These are phyloP conservation scores for Curvularia sp. DNA, from an alignment of 2,329 filamentous ascomycete genomes.

Conservation along the genomic window DNA sequence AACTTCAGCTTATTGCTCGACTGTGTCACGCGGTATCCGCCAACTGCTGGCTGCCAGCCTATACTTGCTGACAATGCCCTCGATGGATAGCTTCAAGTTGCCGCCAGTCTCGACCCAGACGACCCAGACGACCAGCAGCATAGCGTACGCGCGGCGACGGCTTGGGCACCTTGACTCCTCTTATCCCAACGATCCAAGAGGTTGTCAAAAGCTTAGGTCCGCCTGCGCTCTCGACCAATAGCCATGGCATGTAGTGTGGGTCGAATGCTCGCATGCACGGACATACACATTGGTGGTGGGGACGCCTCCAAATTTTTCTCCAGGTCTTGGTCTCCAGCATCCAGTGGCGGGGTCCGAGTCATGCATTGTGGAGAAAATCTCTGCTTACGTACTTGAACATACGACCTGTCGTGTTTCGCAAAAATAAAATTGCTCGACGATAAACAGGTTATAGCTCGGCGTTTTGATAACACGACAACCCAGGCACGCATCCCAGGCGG, in stretches of 20 bases:
- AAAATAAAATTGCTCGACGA: neutral
- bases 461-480: neutral
- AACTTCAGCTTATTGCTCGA: neutral
- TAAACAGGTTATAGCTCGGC: neutral
- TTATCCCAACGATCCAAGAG: slow-evolving; percentile 17
- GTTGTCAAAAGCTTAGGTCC: slow-evolving; percentile 12
- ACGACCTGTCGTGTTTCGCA: neutral
- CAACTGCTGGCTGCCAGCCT: neutral
- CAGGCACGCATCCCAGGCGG: neutral
- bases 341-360: neutral
- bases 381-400: slow-evolving; percentile 8
- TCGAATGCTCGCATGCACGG: slow-evolving; percentile 3
- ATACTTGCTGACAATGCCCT: too few relatives aligned
- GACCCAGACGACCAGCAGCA: too few relatives aligned
- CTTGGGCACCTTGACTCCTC: slow-evolving; percentile 15
- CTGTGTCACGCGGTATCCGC: neutral
- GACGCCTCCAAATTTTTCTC: slow-evolving; percentile 17
- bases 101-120: slow-evolving; percentile 10
- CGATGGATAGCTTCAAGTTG: too few relatives aligned
- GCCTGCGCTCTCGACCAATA: slow-evolving; percentile 4
- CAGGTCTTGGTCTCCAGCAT: slow-evolving; percentile 10
- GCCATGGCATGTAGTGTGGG: slow-evolving; percentile 1
- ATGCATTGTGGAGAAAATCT: slow-evolving; percentile 1
- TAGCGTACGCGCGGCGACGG: slow-evolving; percentile 17
- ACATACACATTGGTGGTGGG: slow-evolving; percentile 6